These are phyloP conservation scores for Cladosporium sp. DNA, from an alignment of 2,329 filamentous ascomycete genomes.

Conservation along the genomic window DNA sequence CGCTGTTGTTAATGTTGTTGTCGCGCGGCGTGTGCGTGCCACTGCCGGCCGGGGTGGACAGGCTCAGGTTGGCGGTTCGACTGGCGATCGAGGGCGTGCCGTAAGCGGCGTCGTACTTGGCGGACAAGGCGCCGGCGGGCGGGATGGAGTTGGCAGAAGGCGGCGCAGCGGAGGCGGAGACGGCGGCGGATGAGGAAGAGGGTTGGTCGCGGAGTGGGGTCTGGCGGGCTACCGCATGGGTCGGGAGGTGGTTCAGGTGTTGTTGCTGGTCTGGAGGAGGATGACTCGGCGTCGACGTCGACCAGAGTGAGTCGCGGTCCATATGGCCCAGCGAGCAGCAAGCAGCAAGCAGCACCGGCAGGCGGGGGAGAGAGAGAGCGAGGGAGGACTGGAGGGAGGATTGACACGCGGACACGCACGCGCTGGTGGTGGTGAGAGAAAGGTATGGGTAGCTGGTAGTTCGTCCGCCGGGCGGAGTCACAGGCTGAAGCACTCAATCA, in stretches of 20 bases:
- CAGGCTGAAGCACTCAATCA: no score
- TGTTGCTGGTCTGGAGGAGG: slow-evolving; percentile 4
- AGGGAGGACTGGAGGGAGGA: slow-evolving; percentile 6
- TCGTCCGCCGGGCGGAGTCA: no score
- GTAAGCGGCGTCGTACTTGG: slow-evolving; percentile 18
- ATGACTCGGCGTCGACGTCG: slow-evolving; percentile 10
- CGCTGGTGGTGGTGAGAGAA: no score
- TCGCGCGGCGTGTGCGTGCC: slow-evolving; percentile 12
- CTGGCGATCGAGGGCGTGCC: slow-evolving; percentile 29
- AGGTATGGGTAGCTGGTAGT: no score
- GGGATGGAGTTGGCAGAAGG: neutral
- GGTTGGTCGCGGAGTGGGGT: slow-evolving; percentile 8
- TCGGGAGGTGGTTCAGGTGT: neutral
- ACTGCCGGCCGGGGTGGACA: slow-evolving; percentile 26
- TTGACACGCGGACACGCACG: neutral
- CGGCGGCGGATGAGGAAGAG: no score
- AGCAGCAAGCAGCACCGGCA: neutral
- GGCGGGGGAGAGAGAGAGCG: neutral
- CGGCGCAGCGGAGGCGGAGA: slow-evolving; percentile 1
- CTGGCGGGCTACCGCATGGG: neutral
- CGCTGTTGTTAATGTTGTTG: neutral
- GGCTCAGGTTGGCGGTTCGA: slow-evolving; percentile 34
- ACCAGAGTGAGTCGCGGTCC: slow-evolving; percentile 11
- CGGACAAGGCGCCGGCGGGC: neutral
- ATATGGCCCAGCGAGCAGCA: slow-evolving; percentile 5